Evolutionary conservation across 192 early-diverging fungal species (phyloP).

Genomic region (Podila clonocystis): DNA sequence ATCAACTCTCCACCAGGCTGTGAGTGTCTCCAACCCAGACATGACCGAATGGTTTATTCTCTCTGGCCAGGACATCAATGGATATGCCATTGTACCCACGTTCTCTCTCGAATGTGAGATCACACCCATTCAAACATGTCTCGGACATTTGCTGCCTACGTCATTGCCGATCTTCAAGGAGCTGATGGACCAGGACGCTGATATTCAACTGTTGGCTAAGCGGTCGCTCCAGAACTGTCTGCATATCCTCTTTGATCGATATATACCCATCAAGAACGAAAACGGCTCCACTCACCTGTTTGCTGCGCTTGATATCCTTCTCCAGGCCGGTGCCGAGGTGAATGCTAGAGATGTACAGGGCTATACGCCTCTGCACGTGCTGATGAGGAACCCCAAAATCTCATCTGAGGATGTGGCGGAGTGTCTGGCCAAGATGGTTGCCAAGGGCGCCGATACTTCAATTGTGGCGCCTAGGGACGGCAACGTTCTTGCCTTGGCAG

Average conservation of each 20-base stretch:
- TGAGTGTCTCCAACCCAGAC: constrained; percentile 49
- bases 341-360: constrained; percentile 45
- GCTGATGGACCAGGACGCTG: constrained; percentile 38
- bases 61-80: constrained; percentile 47
- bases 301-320: constrained; percentile 25
- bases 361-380: constrained; percentile 63
- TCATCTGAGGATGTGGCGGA: constrained; percentile 74
- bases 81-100: constrained; percentile 45
- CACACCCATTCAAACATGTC: constrained; percentile 36
- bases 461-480: constrained; percentile 28
- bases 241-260: constrained; percentile 46
- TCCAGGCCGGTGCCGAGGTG: constrained; percentile 21
- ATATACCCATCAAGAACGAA: constrained; percentile 48
- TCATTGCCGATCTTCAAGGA: constrained; percentile 45
- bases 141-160: constrained; percentile 38
- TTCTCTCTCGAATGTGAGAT: constrained; percentile 49
- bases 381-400: constrained; percentile 94
- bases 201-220: constrained; percentile 20
- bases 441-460: constrained; percentile 44
- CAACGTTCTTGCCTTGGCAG: constrained; percentile 40
- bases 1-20: constrained; percentile 37
- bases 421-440: constrained; percentile 26
- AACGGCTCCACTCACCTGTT: constrained; percentile 37
- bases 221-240: constrained; percentile 38
- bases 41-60: constrained; percentile 53